Evolutionary conservation across 164 flowering plant genomes (phyloP), one percentile per base, ranked within the genome.

Genomic region (Macadamia tetraphylla): DNA sequence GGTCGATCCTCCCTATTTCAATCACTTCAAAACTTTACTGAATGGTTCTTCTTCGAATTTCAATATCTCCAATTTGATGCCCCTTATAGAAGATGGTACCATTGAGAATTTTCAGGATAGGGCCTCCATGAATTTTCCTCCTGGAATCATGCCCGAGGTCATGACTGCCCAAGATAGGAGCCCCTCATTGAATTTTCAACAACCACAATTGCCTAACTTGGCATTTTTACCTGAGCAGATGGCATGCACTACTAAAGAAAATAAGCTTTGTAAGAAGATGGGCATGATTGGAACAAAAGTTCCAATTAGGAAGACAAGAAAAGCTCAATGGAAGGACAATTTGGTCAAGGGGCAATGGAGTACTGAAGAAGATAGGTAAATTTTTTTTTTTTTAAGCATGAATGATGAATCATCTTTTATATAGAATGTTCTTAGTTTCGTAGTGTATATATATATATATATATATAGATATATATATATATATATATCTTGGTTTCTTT

Each of bases 341-440:
- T 64, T 76, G 12, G 73, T 84, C 60, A 94, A 86, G 73, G 98
- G 93, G 11, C 96, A 91, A 75, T 91, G 97, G 97, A 82, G 85
- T 0, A 48, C 53, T 51, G 95, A 90, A 62, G 98, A 94, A 84
- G 98, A 91, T 68, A 88, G 93, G 98, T 89, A 73, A 42, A 29
- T 6, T 46, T 42, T 15, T 18, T 17, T 52, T 57, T 65, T 65
- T 44, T 30, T 61, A 15, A 15, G 62, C 51, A 46, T 46, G 51
- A 3, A 46, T 46, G 13, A 35, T 35, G 40, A 35, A 35, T 35
- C 40, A 35, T 35, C 40, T 35, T 23, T 23, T 35, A 35, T 35
- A 35, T 2, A 35, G 5, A 35, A 35, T 35, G 5, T 46, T 46
- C 13, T 46, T 46, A 46, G 13, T 46, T 46, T 14, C 23, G 23